Base-by-base conservation (phyloP, 2,329 filamentous ascomycete species). In the Penicillium brevicompactum region DNA sequence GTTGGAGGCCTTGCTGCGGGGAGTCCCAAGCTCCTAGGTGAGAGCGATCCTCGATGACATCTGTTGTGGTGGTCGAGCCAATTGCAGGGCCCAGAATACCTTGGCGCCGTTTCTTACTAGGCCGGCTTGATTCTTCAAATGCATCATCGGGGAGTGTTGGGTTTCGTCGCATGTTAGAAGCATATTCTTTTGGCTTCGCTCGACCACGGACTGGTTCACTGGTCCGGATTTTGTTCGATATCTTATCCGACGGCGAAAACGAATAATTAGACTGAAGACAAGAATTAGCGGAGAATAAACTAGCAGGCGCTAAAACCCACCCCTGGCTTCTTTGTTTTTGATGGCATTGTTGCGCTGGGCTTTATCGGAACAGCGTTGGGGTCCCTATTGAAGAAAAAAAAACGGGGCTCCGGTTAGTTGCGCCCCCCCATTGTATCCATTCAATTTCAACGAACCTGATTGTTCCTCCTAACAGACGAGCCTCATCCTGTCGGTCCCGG, bases 201-300 rank as follows among this genome's bases (percentile, higher is more conserved):
- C 56, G 60, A 9, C 66, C 68, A 38, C 66, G 69, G 38, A 72
- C 65, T n/a, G 72, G 67, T 6, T 70, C 70, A 51, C 71, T 74
- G 24, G 68, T 62, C 48, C 67, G 67, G 14, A 60, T 47, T 42
- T 66, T 65, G 2, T 46, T 44, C 13, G 67, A 64, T 34, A 74
- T 55, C 24, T 53, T 63, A 45, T 74, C 58, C 2, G 58, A 34
- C 6, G 70, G 69, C 37, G 56, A 66, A 40, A 66, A 63, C 7
- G 60, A 57, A n/a, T 52, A 45, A 21, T 27, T 53, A n/a, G 58
- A 43, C 63, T 66, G 46, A 14, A 9, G 21, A 13, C 27, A n/a
- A 13, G 4, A n/a, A n/a, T 37, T 37, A 50, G 27, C 38, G 16
- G 9, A 27, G 58, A 18, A 58, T 51, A 53, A 8, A 11, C 10